Evolutionary conservation across 2,329 filamentous ascomycete genomes (phyloP).

Genomic region (Calonectria hawksworthii): DNA sequence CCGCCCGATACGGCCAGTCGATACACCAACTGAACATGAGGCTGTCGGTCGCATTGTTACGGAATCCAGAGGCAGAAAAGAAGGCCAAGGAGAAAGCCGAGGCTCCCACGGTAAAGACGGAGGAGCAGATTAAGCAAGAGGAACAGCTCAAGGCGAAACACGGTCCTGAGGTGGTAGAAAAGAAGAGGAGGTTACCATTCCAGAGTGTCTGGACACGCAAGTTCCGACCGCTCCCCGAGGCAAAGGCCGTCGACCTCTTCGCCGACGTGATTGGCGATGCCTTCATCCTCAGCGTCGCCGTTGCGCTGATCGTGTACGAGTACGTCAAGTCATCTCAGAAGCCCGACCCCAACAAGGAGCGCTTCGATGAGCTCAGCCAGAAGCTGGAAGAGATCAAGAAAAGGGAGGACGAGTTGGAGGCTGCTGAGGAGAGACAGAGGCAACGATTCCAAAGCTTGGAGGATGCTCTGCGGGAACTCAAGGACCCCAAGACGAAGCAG

Average conservation of each 20-base stretch:
- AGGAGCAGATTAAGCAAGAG: slow-evolving; percentile 71
- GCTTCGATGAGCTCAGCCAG: slow-evolving; percentile 63
- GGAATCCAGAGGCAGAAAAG: slow-evolving; percentile 70
- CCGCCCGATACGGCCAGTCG: slow-evolving; percentile 72
- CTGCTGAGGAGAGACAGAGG: slow-evolving; percentile 59
- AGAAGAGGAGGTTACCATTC: slow-evolving; percentile 49
- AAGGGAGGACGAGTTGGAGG: slow-evolving; percentile 64
- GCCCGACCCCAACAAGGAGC: slow-evolving; percentile 70
- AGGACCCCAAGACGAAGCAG: slow-evolving; percentile 70
- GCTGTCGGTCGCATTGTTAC: slow-evolving; percentile 70
- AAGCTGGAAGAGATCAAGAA: slow-evolving; percentile 64
- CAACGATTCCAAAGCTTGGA: slow-evolving; percentile 68
- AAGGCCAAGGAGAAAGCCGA: slow-evolving; percentile 74
- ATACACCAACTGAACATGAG: slow-evolving; percentile 79
- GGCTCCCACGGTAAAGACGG: slow-evolving; percentile 75
- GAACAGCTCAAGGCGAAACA: slow-evolving; percentile 59
- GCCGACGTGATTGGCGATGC: slow-evolving; percentile 75
- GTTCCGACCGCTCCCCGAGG: slow-evolving; percentile 74
- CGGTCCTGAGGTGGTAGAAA: slow-evolving; percentile 40
- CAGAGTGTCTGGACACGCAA: slow-evolving; percentile 73
- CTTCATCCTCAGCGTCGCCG: slow-evolving; percentile 73
- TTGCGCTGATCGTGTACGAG: slow-evolving; percentile 71
- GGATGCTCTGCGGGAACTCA: slow-evolving; percentile 64
- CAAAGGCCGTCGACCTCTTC: slow-evolving; percentile 76
- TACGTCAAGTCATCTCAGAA: slow-evolving; percentile 72